These are phyloP conservation scores for Neofusicoccum laricinum DNA, from an alignment of 2,329 filamentous ascomycete species.

Conservation along the genomic window DNA sequence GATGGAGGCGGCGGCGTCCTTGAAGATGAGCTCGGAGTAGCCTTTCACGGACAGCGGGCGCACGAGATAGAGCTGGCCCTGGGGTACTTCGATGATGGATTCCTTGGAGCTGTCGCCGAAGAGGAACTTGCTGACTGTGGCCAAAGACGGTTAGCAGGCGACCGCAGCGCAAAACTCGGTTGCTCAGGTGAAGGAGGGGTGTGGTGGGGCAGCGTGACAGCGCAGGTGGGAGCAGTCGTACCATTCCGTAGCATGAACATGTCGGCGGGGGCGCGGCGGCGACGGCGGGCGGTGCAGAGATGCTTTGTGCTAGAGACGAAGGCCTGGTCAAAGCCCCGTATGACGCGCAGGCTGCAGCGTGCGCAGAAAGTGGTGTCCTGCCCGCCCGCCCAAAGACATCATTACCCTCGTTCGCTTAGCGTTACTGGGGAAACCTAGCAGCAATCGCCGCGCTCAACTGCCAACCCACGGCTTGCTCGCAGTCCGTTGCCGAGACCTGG, in stretches of 20 bases:
- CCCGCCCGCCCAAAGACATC: conserved; percentile 4
- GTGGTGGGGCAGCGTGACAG: conserved; percentile 14
- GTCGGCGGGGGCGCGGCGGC: conserved; percentile 13
- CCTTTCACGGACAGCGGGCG: conserved; percentile 93
- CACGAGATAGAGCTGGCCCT: conserved; percentile 96
- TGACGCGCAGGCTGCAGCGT: conserved; percentile 12
- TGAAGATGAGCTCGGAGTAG: conserved; percentile 98
- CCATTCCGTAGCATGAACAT: conserved; percentile 43
- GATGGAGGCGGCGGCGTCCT: conserved; percentile 89
- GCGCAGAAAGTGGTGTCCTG: conserved; percentile 6
- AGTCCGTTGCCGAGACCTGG: no score
- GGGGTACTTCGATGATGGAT: conserved; percentile 87
- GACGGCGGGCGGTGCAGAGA: background rate
- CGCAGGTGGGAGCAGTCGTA: conserved; percentile 30
- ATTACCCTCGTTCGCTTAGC: conserved; percentile 14
- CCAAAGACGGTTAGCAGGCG: conserved; percentile 15
- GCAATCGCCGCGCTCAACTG: background rate
- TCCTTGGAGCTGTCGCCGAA: conserved; percentile 89
- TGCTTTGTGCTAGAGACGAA: conserved; percentile 6
- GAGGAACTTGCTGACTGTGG: conserved; percentile 81
- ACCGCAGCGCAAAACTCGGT: conserved; percentile 11
- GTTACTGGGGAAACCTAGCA: conserved; percentile 10
- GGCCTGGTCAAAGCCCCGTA: conserved; percentile 2
- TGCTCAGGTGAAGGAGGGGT: conserved; percentile 11
- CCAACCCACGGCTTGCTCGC: no score